phyloP scores from a whole-genome alignment of 1,139 yeast genomes.

The Spathaspora jeffriesii region DNA sequence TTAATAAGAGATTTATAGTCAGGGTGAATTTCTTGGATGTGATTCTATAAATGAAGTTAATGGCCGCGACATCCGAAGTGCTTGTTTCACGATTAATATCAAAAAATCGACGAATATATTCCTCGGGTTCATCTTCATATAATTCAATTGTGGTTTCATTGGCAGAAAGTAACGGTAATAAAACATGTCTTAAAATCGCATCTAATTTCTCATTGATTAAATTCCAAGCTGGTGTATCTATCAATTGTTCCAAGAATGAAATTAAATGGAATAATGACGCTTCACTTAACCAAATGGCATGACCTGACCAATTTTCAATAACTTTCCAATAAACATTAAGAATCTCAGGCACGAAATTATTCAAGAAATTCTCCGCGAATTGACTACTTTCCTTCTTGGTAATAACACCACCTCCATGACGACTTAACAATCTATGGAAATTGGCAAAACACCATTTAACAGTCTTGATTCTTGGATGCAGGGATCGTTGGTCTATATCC shows the following conservation, averaged over 20 bases:
- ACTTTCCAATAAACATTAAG: constrained; percentile 58
- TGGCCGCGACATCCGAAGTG: constrained; percentile 82
- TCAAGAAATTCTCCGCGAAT: constrained; percentile 48
- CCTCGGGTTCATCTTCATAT: constrained; percentile 74
- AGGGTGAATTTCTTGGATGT: constrained; percentile 49
- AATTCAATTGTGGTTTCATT: constrained; percentile 56
- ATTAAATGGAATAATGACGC: constrained; percentile 61
- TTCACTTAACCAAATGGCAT: constrained; percentile 61
- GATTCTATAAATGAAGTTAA: constrained; percentile 64
- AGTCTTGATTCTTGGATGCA: constrained; percentile 56
- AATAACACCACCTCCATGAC: constrained; percentile 52
- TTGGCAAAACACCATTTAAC: constrained; percentile 79
- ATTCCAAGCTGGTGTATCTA: constrained; percentile 56
- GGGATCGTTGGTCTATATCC: constrained; percentile 32
- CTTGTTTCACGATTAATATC: constrained; percentile 71
- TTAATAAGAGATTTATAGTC: constrained; percentile 40
- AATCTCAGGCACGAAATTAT: constrained; percentile 61
- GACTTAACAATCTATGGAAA: constrained; percentile 56
- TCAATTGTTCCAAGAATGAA: constrained; percentile 62
- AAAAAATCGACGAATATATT: constrained; percentile 67
- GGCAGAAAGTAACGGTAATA: constrained; percentile 65
- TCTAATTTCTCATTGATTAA: constrained; percentile 57
- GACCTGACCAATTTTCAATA: constrained; percentile 60
- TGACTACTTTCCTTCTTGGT: constrained; percentile 37
- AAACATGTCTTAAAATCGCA: constrained; percentile 57